A percentile compares a stretch with the other conserved stretches of the same genome.
Conservation (phyloP, 257 asterid genomes). For the Fraxinus excelsior region DNA sequence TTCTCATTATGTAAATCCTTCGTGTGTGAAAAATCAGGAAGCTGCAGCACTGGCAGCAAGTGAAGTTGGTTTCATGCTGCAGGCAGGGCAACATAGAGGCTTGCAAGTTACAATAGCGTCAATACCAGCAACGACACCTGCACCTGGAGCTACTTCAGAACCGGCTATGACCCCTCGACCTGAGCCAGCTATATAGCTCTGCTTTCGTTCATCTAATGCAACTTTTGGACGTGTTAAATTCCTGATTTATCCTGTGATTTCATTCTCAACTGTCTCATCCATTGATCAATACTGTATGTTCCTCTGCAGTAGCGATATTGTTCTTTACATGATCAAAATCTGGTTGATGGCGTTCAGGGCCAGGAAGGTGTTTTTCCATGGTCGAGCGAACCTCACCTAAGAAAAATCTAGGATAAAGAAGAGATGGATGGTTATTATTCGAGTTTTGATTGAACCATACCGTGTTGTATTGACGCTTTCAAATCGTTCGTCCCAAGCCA, state of each 20-base stretch:
- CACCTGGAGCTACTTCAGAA: slow-evolving; percentile 16
- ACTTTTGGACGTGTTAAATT: neutral
- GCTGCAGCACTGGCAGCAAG: slow-evolving; percentile 48
- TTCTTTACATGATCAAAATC: neutral
- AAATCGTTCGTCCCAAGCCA: too few relatives aligned
- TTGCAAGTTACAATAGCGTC: slow-evolving; percentile 40
- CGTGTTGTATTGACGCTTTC: too few relatives aligned
- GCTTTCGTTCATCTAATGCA: neutral
- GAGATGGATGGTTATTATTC: neutral
- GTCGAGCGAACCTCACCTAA: neutral
- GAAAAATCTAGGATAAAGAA: neutral
- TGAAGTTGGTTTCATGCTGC: slow-evolving; percentile 51
- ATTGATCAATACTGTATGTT: neutral
- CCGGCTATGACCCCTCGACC: slow-evolving; percentile 15
- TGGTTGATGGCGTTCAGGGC: neutral
- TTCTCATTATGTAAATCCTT: neutral
- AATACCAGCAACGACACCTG: slow-evolving; percentile 28
- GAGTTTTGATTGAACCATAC: neutral
- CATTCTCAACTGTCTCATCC: neutral
- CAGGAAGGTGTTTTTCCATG: neutral
- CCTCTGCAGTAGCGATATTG: neutral
- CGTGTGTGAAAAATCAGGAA: slow-evolving; percentile 32
- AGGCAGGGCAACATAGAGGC: slow-evolving; percentile 49
- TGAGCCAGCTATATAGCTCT: slow-evolving; percentile 21
- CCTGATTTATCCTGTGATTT: neutral